phyloP scores from a whole-genome alignment of 345 rosid genomes.

The Cardamine chenopodiifolia region DNA sequence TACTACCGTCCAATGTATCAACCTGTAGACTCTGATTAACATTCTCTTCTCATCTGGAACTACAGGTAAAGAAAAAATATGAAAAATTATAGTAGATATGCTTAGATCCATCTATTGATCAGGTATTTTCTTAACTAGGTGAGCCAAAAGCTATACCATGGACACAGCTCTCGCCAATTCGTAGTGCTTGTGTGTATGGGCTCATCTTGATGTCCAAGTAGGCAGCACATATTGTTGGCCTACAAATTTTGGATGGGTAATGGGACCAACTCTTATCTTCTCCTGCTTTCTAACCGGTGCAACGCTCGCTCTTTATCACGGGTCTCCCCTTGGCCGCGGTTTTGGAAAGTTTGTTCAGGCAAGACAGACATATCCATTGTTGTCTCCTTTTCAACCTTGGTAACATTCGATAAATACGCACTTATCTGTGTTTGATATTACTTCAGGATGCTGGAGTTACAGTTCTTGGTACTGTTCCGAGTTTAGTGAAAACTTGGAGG shows the following conservation, averaged over 20 bases:
- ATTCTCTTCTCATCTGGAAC: conserved; percentile 95
- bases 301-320: conserved; percentile 83
- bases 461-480: conserved; percentile 84
- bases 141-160: conserved; percentile 96
- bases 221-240: conserved; percentile 85
- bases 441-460: conserved; percentile 89
- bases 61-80: conserved; percentile 55
- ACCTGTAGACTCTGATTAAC: conserved; percentile 64
- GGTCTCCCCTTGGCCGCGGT: conserved; percentile 82
- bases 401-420: not conserved
- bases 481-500: conserved; percentile 87
- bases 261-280: conserved; percentile 76
- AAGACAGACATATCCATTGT: not conserved
- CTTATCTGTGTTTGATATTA: conserved; percentile 6
- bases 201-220: conserved; percentile 56
- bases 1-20: conserved; percentile 56
- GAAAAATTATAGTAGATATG: not conserved
- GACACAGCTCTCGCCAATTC: conserved; percentile 84
- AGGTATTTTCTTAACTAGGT: conserved; percentile 48
- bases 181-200: conserved; percentile 68
- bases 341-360: conserved; percentile 94
- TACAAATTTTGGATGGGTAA: conserved; percentile 94
- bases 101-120: not conserved
- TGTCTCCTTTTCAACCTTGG: conserved; percentile 9
- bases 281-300: conserved; percentile 72